Base-by-base conservation (phyloP, 163 green algal genomes). In the Chlamydomonas reinhardtii region DNA sequence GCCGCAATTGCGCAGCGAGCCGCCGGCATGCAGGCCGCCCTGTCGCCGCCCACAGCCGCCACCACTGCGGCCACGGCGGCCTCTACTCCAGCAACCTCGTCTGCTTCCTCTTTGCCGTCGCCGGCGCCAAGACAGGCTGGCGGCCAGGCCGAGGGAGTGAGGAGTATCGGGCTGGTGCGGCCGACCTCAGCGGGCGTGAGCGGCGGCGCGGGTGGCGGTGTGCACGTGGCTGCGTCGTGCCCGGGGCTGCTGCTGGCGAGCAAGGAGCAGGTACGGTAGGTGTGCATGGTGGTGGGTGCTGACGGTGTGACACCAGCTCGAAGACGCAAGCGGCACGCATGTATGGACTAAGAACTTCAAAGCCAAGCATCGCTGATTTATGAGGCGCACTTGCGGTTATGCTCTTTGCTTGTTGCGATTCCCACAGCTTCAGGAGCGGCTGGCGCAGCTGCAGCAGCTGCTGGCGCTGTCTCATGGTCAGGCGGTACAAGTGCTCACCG, bases 401-500 rank as follows among this genome's bases (percentile, higher is more conserved):
- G n/a, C n/a, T 35, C 4, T 20, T n/a, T 71, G 5, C 27, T 19
- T 19, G 29, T n/a, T 17, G 32, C 68, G 11, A 2, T 8, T 27
- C 25, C 31, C 31, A 4, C 68, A 73, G 68, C 6, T 73, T 2
- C 17, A 29, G 16, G 65, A 29, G 5, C 70, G 78, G 43, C 8
- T 71, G 66, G 17, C 31, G 31, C 65, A 71, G 20, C 78, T 85
- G 39, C 78, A 85, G 78, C 78, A 56, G 52, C 78, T 76, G 11
- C 43, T 85, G 31, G 17, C 16, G 22, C 39, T 76, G 66, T 5
- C n/a, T 2, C 66, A 31, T 2, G 39, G 48, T 4, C 65, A 31
- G 29, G 78, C 78, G 31, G 66, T 65, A 4, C 37, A 52, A 2
- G 32, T 85, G 48, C n/a, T 85, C 22, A 32, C 22, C 14, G 43